These are phyloP conservation scores for Coffea eugenioides DNA, from an alignment of 257 asterid species.

Conservation along the genomic window DNA sequence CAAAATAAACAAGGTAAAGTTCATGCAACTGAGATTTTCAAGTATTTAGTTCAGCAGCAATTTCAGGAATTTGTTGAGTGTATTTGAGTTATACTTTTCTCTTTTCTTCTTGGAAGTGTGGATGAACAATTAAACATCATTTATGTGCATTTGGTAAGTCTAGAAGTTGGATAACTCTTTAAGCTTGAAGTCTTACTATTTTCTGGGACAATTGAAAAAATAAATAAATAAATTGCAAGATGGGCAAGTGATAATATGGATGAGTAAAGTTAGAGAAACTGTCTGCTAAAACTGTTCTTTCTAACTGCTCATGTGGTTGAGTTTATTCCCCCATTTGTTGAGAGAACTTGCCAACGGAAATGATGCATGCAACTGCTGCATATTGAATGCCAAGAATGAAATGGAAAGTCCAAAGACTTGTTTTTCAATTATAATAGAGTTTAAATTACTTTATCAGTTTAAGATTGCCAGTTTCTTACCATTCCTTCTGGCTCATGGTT, in stretches of 20 bases:
- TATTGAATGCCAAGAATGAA: too few species aligned
- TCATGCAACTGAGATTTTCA: background rate
- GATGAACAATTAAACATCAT: background rate
- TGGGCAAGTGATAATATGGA: background rate
- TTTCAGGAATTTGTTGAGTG: background rate
- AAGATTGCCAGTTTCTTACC: background rate
- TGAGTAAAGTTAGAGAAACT: background rate
- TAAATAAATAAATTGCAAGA: background rate
- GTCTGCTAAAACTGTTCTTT: background rate
- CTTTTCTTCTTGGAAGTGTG: background rate
- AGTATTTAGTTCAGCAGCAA: background rate
- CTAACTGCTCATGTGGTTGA: background rate
- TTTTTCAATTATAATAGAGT: background rate
- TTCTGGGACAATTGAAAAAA: background rate
- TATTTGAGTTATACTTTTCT: background rate
- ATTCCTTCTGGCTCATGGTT: background rate
- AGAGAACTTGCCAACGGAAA: background rate
- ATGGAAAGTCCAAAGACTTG: background rate
- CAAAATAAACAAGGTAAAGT: slow-evolving; percentile 42
- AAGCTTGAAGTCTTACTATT: background rate
- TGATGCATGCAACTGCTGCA: background rate
- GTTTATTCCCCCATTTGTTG: background rate
- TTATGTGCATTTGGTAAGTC: background rate
- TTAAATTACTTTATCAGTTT: background rate
- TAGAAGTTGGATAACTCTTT: too few species aligned